Conservation (phyloP, 176 grass and related monocot genomes). For the Bolboschoenus planiculmis region DNA sequence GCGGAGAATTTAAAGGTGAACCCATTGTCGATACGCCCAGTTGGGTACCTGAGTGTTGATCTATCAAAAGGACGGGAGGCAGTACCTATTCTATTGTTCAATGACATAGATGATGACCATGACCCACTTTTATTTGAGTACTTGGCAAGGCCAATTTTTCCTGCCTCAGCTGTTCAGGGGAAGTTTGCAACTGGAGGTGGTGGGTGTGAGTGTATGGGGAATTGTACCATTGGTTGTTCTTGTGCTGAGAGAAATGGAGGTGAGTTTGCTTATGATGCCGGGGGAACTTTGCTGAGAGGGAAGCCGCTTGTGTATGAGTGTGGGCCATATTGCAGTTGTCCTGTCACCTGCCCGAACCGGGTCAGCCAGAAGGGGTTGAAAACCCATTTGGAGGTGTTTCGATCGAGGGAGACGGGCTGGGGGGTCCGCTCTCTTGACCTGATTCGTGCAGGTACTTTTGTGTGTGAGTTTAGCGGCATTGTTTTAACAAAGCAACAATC, state of each 20-base stretch:
- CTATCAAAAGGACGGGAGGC: constrained; percentile 72
- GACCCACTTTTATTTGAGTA: constrained; percentile 85
- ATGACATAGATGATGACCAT: constrained; percentile 81
- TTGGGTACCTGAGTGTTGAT: constrained; percentile 79
- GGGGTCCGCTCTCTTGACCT: constrained; percentile 93
- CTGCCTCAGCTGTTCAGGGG: constrained; percentile 56
- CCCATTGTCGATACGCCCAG: constrained; percentile 43
- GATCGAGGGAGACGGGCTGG: constrained; percentile 91
- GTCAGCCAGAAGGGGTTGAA: constrained; percentile 83
- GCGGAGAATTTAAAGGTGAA: constrained; percentile 70
- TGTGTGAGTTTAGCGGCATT: constrained; percentile 94
- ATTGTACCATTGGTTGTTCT: constrained; percentile 66
- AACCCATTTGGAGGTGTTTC: constrained; percentile 76
- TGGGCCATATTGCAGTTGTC: constrained; percentile 71
- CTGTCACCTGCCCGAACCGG: constrained; percentile 68
- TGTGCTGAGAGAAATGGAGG: constrained; percentile 74
- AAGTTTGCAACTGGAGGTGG: constrained; percentile 58
- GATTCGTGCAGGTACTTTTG: constrained; percentile 75
- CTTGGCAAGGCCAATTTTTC: constrained; percentile 64
- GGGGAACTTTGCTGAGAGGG: constrained; percentile 59
- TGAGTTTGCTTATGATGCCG: constrained; percentile 75
- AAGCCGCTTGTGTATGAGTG: constrained; percentile 91
- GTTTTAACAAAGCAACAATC: constrained; percentile 72
- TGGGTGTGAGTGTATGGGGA: constrained; percentile 57
- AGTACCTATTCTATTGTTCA: constrained; percentile 60